Evolutionary conservation across 2,329 filamentous ascomycete genomes (phyloP).

Genomic region (Aspergillus bombycis): DNA sequence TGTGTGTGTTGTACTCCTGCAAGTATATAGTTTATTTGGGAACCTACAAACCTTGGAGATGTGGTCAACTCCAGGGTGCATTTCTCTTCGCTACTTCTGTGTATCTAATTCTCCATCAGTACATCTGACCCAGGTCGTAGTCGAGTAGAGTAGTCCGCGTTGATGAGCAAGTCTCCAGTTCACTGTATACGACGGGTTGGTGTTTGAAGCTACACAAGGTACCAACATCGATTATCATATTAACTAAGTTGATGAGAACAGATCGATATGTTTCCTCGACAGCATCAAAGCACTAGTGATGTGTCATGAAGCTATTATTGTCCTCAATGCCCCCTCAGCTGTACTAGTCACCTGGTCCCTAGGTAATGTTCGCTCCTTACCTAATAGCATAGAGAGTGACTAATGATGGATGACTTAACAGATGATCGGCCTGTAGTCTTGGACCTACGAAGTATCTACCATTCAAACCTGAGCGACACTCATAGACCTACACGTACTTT

Average conservation of each 20-base stretch:
- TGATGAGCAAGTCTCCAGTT: neutral
- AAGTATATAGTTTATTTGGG: neutral
- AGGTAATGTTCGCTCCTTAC: neutral
- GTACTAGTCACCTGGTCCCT: neutral
- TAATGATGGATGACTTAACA: neutral
- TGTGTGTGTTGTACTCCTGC: neutral
- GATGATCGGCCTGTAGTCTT: neutral
- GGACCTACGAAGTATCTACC: neutral
- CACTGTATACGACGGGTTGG: neutral
- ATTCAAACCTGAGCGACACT: too few species aligned
- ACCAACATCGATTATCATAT: neutral
- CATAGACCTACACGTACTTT: neutral
- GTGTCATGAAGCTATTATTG: neutral
- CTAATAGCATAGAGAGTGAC: neutral
- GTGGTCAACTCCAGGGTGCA: neutral
- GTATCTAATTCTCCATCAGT: neutral
- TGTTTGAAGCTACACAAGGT: neutral
- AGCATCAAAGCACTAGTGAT: neutral
- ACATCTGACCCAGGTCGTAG: neutral
- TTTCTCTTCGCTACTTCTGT: neutral
- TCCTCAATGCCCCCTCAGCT: neutral
- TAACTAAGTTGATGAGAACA: neutral
- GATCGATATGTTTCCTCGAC: neutral
- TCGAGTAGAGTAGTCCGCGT: neutral
- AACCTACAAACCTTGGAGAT: neutral